Evolutionary conservation across 345 rosid species (phyloP), one percentile per base, ranked within the genome.

Genomic region (Draba incana): DNA sequence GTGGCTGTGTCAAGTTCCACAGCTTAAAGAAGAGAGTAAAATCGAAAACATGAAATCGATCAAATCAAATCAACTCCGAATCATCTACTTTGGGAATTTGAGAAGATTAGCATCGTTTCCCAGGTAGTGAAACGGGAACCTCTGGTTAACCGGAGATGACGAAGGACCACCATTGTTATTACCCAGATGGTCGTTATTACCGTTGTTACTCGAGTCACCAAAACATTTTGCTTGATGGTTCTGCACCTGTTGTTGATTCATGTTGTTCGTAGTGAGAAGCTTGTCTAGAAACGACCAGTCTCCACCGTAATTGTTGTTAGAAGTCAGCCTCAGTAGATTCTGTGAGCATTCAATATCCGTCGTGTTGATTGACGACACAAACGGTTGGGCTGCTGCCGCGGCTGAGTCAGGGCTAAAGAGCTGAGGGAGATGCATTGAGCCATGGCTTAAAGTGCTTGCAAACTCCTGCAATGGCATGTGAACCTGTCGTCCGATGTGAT

Each of bases 241-340:
- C 15, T 72, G 68, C 64, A 35, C 35, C 38, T 35, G 10, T 62
- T 77, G 81, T 44, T 52, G 77, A 61, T 54, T 66, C 50, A 50
- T 60, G 54, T 59, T 66, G 72, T 5, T 51, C n/a, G 89, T 75
- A 14, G 89, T 78, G 23, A 90, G 95, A 66, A 90, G 89, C 83
- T 88, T 90, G 83, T 88, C 97, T 15, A 90, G 76, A 75, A 90
- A 86, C 30, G 89, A 86, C 97, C 97, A 90, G 60, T 90, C 97
- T 41, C 85, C 85, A 33, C 79, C 81, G 49, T 77, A 80, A 41
- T 85, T 78, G 69, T 78, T 80, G 16, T 76, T 82, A 33, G 90
- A 66, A 66, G 90, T 84, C 57, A 90, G 71, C 80, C 89, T 88
- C 71, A 86, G 43, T 77, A 90, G 70, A 76, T 83, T 85, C 28